A percentile compares a stretch with the other conserved stretches of the same genome.
These are phyloP conservation scores for Neltuma alba DNA, from an alignment of 306 rosid genomes.

Conservation along the genomic window DNA sequence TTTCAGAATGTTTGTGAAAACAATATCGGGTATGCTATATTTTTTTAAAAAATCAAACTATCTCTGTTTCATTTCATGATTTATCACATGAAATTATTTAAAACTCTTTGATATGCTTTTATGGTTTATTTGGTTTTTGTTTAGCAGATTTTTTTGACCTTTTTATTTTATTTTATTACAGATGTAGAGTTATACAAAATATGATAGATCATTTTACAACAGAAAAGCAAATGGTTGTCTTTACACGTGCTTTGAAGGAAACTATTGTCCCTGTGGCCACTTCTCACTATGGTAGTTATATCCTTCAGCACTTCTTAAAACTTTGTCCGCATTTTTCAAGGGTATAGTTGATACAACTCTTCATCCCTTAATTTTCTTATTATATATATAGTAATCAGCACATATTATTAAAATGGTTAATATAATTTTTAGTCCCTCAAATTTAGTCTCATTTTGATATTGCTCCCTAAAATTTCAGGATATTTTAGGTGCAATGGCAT, in stretches of 20 bases:
- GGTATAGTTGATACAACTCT: conserved; percentile 19
- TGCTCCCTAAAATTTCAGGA: too few species aligned
- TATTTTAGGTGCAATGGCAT: conserved; percentile 35
- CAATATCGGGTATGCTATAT: conserved; percentile 31
- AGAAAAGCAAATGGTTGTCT: background rate
- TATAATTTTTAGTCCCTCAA: too few species aligned
- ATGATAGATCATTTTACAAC: conserved; percentile 6
- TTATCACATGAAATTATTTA: too few species aligned
- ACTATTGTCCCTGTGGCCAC: conserved; percentile 34
- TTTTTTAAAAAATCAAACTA: background rate
- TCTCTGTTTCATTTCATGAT: background rate
- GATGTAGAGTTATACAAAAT: conserved; percentile 41
- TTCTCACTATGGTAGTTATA: conserved; percentile 34
- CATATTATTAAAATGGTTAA: too few species aligned
- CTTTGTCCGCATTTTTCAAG: background rate
- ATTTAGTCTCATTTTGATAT: too few species aligned
- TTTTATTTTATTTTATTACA: conserved; percentile 26
- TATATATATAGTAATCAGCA: background rate
- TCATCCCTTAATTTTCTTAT: background rate
- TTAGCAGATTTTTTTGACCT: background rate
- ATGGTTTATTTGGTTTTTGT: background rate
- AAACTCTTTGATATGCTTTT: background rate
- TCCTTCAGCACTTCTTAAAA: conserved; percentile 36
- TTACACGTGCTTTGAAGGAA: background rate
- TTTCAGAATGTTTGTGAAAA: conserved; percentile 38